Percentiles rank a stretch among this genome's conserved stretches.
phyloP scores from a whole-genome alignment of 2,329 filamentous ascomycete species.

The Monilinia aucupariae region DNA sequence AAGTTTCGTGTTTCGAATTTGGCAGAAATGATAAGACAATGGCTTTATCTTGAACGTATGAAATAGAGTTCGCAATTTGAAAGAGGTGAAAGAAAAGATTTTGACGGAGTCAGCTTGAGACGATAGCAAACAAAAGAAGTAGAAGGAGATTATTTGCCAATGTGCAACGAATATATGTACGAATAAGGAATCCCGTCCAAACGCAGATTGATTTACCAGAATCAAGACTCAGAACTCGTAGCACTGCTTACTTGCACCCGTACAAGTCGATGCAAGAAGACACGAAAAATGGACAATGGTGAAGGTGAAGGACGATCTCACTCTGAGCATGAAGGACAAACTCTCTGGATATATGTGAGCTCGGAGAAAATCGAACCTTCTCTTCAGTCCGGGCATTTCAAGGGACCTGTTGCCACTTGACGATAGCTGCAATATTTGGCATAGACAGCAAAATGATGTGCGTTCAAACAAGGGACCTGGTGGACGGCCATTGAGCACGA shows the following conservation, averaged over 20 bases:
- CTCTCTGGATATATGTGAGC: not conserved
- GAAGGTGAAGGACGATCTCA: not conserved
- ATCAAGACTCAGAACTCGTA: not conserved
- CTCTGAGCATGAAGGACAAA: no score
- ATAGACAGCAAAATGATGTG: not conserved
- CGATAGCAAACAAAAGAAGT: not conserved
- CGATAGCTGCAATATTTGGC: not conserved
- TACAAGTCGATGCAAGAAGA: not conserved
- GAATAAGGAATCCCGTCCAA: not conserved
- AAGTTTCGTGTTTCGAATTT: constrained; percentile 1
- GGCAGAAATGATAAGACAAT: not conserved
- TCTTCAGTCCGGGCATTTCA: not conserved
- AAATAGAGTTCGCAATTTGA: not conserved
- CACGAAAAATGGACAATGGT: not conserved
- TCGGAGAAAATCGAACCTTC: not conserved
- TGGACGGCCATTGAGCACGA: not conserved
- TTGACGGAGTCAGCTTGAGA: not conserved
- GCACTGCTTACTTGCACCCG: not conserved
- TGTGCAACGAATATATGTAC: not conserved
- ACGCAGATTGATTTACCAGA: constrained; percentile 5
- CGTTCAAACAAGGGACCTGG: not conserved
- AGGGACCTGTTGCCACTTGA: not conserved
- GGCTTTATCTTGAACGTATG: not conserved
- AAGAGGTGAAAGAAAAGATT: not conserved
- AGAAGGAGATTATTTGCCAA: not conserved